Evolutionary conservation across 768 basidiomycete genomes (phyloP).

Genomic region (Suillus tomentosus): DNA sequence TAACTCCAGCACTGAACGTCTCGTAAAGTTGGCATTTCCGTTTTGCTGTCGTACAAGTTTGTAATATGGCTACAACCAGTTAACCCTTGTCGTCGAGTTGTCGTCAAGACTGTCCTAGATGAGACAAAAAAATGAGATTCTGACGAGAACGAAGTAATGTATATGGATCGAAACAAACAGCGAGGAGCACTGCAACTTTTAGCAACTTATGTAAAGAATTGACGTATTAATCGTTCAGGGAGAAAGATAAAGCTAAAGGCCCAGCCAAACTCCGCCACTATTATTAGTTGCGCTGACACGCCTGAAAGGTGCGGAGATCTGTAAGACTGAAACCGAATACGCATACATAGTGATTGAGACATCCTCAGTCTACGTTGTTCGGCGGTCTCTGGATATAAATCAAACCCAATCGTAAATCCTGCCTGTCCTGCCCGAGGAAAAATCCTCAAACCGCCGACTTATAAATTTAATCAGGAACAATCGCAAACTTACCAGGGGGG

Average conservation of each 20-base stretch:
- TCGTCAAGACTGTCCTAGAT: neutral
- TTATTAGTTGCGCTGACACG: too few species aligned
- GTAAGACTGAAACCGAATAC: too few species aligned
- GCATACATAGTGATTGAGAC: neutral
- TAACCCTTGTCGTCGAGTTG: neutral
- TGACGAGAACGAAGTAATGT: neutral
- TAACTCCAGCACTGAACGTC: too few species aligned
- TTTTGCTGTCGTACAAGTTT: too few species aligned
- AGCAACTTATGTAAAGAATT: too few species aligned
- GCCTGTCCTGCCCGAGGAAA: neutral
- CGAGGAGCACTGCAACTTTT: too few species aligned
- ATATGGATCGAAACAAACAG: neutral
- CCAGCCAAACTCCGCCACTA: too few species aligned
- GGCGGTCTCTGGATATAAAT: neutral
- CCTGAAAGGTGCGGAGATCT: too few species aligned
- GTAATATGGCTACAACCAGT: neutral
- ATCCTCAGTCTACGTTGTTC: neutral
- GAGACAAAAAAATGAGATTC: neutral
- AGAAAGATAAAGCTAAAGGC: too few species aligned
- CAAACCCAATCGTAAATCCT: neutral
- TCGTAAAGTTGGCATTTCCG: too few species aligned
- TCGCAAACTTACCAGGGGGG: neutral
- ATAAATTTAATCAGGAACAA: neutral
- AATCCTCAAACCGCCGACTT: neutral
- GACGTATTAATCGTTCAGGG: too few species aligned